Conservation (phyloP, 768 basidiomycete genomes). For the Leccinum broughii region DNA sequence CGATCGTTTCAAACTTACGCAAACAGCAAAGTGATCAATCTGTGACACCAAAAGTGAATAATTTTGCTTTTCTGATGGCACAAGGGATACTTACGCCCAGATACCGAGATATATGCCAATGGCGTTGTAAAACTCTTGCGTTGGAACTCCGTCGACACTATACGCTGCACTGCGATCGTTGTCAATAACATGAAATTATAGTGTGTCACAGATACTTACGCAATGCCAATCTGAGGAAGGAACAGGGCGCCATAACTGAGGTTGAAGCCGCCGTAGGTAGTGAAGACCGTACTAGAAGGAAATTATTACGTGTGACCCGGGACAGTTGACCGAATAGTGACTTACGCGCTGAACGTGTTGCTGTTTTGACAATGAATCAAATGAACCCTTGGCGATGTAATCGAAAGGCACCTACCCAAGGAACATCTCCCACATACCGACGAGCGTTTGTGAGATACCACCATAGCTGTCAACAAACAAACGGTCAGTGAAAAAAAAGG, state of each 20-base stretch:
- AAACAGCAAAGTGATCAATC: conserved; percentile 28
- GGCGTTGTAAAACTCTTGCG: conserved; percentile 24
- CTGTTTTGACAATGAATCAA: conserved; percentile 16
- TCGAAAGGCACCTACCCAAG: conserved; percentile 23
- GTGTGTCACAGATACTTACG: conserved; percentile 15
- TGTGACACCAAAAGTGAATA: conserved; percentile 4
- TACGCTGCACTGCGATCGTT: conserved; percentile 21
- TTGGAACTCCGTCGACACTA: conserved; percentile 25
- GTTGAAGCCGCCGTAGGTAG: conserved; percentile 33
- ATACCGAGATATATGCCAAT: conserved; percentile 31
- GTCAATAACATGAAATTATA: conserved; percentile 2
- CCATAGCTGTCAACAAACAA: conserved; percentile 26
- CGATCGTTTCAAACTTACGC: conserved; percentile 13
- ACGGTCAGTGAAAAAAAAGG: not conserved
- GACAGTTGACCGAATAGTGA: not conserved
- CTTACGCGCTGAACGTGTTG: conserved; percentile 31
- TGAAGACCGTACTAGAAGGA: conserved; percentile 25
- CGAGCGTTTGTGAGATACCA: conserved; percentile 31
- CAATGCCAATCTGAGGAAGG: conserved; percentile 27
- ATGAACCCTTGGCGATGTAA: not conserved
- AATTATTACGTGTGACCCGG: not conserved
- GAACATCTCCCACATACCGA: conserved; percentile 35
- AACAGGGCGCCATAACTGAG: conserved; percentile 30
- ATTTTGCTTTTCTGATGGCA: not conserved
- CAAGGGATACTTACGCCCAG: conserved; percentile 22